Percentiles rank a stretch among this genome's conserved stretches.
Conservation (phyloP, 148 eudicot genomes). For the Chenopodium suecicum region DNA sequence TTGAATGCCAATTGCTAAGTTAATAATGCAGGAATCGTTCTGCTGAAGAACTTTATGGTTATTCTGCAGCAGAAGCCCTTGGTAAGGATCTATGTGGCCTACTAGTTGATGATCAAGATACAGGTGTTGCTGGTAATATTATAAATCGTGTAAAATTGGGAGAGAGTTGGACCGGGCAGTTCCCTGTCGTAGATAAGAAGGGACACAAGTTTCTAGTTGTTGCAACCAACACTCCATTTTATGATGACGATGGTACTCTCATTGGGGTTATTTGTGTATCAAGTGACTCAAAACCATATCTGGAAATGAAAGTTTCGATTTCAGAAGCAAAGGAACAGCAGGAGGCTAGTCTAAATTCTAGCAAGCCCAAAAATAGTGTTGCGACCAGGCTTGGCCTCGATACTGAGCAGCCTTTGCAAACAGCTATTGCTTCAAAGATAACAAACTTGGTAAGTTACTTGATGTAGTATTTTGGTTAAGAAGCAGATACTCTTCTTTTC, state of each 20-base stretch:
- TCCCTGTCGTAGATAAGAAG: slow-evolving; percentile 63
- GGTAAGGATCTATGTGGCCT: slow-evolving; percentile 57
- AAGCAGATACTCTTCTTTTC: neutral
- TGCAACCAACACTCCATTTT: slow-evolving; percentile 75
- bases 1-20: slow-evolving; percentile 27
- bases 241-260: slow-evolving; percentile 73
- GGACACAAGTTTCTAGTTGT: slow-evolving; percentile 52
- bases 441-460: slow-evolving; percentile 69
- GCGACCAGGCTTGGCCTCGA: slow-evolving; percentile 79
- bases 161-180: slow-evolving; percentile 84
- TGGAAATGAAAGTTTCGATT: slow-evolving; percentile 35
- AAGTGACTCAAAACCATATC: slow-evolving; percentile 54
- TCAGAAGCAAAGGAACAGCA: slow-evolving; percentile 24
- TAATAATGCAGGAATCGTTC: slow-evolving; percentile 69
- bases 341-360: slow-evolving; percentile 39
- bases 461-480: slow-evolving; percentile 28
- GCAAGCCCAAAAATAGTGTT: slow-evolving; percentile 44
- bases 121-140: slow-evolving; percentile 43
- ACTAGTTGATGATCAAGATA: slow-evolving; percentile 49
- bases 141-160: slow-evolving; percentile 51
- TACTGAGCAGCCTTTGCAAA: slow-evolving; percentile 91
- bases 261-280: slow-evolving; percentile 76
- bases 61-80: slow-evolving; percentile 73
- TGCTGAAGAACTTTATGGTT: slow-evolving; percentile 86
- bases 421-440: slow-evolving; percentile 78